phyloP scores from a whole-genome alignment of 169 alveolate genomes.

The Babesia gibsoni region DNA sequence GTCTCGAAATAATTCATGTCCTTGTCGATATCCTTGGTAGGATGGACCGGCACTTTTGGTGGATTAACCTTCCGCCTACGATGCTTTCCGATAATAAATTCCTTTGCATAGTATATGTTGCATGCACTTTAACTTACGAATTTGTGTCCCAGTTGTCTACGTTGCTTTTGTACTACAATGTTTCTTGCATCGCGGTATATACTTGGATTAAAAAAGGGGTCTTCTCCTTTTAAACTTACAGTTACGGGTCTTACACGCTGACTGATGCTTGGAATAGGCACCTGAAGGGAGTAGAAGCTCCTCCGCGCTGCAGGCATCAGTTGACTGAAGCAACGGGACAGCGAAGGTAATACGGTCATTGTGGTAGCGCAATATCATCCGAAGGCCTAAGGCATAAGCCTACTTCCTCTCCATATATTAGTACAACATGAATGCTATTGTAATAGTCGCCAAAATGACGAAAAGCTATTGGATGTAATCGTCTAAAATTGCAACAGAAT shows the following conservation, averaged over 20 bases:
- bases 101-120: slow-evolving; percentile 45
- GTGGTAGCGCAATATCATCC: not conserved
- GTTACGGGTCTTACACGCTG: not conserved
- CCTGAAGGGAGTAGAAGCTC: not conserved
- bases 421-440: no score
- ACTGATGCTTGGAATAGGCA: no score
- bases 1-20: slow-evolving; percentile 74
- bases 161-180: slow-evolving; percentile 54
- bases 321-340: not conserved
- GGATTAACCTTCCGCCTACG: slow-evolving; percentile 74
- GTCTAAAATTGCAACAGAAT: no score
- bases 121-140: slow-evolving; percentile 28
- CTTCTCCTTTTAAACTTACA: not conserved
- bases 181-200: slow-evolving; percentile 1
- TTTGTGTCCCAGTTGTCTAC: slow-evolving; percentile 58
- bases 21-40: slow-evolving; percentile 73
- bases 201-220: not conserved
- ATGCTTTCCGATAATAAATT: slow-evolving; percentile 80
- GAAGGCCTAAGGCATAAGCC: no score
- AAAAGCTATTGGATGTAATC: no score
- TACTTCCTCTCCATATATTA: no score
- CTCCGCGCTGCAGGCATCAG: not conserved
- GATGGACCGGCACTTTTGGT: slow-evolving; percentile 81
- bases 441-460: no score
- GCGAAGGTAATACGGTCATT: not conserved